A percentile compares a stretch with the other conserved stretches of the same genome.
phyloP scores from a whole-genome alignment of 345 rosid genomes.

The Acer saccharum region DNA sequence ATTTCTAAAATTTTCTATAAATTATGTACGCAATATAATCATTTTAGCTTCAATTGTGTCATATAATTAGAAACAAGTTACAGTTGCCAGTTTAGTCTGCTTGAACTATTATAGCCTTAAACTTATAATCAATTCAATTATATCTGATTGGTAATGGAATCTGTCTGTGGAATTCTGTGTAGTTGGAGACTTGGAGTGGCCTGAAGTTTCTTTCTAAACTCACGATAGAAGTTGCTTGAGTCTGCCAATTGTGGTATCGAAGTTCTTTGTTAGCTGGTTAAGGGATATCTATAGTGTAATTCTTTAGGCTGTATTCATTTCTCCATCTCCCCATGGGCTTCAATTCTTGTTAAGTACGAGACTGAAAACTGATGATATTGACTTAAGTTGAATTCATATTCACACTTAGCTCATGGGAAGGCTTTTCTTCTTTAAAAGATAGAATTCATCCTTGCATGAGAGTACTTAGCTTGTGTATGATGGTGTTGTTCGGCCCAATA shows the following conservation, averaged over 20 bases:
- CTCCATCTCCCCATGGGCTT: background rate
- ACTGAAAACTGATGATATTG: constrained; percentile 2
- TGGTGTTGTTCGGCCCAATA: background rate
- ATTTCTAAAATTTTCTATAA: background rate
- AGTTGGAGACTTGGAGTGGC: background rate
- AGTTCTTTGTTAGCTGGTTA: constrained; percentile 1
- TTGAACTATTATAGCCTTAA: background rate
- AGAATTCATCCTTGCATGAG: background rate
- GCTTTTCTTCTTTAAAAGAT: background rate
- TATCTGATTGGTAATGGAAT: background rate
- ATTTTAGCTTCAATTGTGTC: background rate
- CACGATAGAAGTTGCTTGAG: background rate
- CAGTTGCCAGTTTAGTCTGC: background rate
- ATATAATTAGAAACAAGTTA: too few species aligned
- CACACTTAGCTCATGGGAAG: background rate
- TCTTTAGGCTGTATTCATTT: background rate
- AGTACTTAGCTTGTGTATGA: background rate
- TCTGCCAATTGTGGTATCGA: background rate
- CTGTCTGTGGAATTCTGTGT: background rate
- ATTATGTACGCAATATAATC: background rate
- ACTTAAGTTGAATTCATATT: background rate
- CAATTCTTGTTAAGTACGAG: background rate
- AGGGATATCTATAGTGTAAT: background rate
- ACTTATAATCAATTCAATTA: background rate
- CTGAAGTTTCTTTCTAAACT: constrained; percentile 7